phyloP scores from a whole-genome alignment of 805 yeast genomes.

The Wickerhamomyces hampshirensis region DNA sequence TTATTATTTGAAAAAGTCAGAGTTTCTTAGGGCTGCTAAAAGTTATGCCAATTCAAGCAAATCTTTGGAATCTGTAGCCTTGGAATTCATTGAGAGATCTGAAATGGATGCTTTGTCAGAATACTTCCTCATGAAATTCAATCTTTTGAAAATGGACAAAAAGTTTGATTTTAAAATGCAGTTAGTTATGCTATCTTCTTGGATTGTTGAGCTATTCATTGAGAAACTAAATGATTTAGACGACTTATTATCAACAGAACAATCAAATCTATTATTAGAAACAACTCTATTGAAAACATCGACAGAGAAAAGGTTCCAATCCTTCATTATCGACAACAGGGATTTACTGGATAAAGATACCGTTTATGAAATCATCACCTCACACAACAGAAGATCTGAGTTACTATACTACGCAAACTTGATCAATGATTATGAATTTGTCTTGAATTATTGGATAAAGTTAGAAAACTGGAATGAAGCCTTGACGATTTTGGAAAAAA shows the following conservation, averaged over 20 bases:
- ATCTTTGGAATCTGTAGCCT: slow-evolving; percentile 66
- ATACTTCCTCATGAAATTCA: slow-evolving; percentile 42
- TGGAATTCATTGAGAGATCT: slow-evolving; percentile 43
- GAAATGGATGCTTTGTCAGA: slow-evolving; percentile 39
- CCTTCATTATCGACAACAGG: slow-evolving; percentile 47
- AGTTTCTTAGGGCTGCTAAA: slow-evolving; percentile 42
- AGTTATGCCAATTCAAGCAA: slow-evolving; percentile 58
- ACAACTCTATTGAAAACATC: slow-evolving; percentile 22
- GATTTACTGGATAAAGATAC: slow-evolving; percentile 58
- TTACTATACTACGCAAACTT: slow-evolving; percentile 63
- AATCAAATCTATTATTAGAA: slow-evolving; percentile 18
- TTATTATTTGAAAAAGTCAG: slow-evolving; percentile 30
- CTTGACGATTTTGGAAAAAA: slow-evolving; percentile 47
- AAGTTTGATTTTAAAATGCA: slow-evolving; percentile 27
- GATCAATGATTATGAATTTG: slow-evolving; percentile 63
- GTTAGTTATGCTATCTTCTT: slow-evolving; percentile 26
- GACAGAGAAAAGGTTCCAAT: slow-evolving; percentile 31
- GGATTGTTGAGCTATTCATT: slow-evolving; percentile 33
- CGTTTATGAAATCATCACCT: slow-evolving; percentile 63
- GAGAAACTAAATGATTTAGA: slow-evolving; percentile 31
- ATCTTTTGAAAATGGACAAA: slow-evolving; percentile 22
- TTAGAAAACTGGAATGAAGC: slow-evolving; percentile 72
- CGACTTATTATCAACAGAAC: slow-evolving; percentile 26
- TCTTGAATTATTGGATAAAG: slow-evolving; percentile 64
- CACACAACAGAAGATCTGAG: slow-evolving; percentile 61